Evolutionary conservation across 2,329 filamentous ascomycete genomes (phyloP).

Genomic region (Cladosporium sp.): DNA sequence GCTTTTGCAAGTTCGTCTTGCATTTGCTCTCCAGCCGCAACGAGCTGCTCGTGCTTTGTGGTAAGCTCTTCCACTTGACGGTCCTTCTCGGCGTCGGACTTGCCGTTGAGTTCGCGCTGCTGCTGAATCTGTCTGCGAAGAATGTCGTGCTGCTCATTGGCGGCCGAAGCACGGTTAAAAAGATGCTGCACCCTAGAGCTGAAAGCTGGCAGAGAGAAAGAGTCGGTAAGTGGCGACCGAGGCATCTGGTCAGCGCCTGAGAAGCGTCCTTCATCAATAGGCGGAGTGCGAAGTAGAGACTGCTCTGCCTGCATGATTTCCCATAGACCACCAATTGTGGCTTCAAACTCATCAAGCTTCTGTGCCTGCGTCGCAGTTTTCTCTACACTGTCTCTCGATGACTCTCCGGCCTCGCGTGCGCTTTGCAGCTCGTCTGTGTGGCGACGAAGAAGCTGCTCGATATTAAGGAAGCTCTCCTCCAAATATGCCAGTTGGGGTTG

Average conservation of each 20-base stretch:
- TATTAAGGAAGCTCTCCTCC: constrained; percentile 55
- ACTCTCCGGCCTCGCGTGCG: constrained; percentile 28
- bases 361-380: constrained; percentile 31
- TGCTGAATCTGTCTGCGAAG: constrained; percentile 92
- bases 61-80: constrained; percentile 34
- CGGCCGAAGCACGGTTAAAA: constrained; percentile 70
- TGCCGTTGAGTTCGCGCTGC: constrained; percentile 87
- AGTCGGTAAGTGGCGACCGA: constrained; percentile 17
- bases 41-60: constrained; percentile 31
- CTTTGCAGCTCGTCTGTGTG: constrained; percentile 32
- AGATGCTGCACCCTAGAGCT: constrained; percentile 76
- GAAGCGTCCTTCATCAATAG: constrained; percentile 18
- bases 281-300: constrained; percentile 37
- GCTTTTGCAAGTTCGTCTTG: constrained; percentile 34
- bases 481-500: constrained; percentile 70
- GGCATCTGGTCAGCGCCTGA: constrained; percentile 32
- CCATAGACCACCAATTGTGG: constrained; percentile 54
- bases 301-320: constrained; percentile 50
- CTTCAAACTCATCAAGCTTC: constrained; percentile 58
- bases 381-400: constrained; percentile 19
- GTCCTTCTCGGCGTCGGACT: constrained; percentile 65
- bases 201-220: constrained; percentile 74
- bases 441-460: constrained; percentile 35
- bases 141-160: constrained; percentile 86
- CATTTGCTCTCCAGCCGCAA: constrained; percentile 28